These are phyloP conservation scores for Albophoma yamanashiensis DNA, from an alignment of 2,329 filamentous ascomycete genomes.

Conservation along the genomic window DNA sequence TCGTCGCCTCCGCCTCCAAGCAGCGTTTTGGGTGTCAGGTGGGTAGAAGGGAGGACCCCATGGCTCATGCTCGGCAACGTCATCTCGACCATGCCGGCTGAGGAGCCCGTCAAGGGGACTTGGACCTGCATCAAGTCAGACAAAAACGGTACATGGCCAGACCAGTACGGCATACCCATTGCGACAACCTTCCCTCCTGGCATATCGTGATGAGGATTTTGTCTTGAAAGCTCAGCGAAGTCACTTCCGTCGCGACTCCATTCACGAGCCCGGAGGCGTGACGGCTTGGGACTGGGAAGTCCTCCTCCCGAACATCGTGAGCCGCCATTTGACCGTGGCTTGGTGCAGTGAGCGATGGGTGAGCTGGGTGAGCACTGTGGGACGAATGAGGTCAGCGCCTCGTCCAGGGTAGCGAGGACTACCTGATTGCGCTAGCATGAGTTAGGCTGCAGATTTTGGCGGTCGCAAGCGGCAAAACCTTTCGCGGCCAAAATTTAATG, in stretches of 20 bases:
- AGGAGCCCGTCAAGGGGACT: constrained; percentile 62
- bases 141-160: not conserved
- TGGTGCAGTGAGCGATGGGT: not conserved
- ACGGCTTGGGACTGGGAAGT: constrained; percentile 59
- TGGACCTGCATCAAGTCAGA: constrained; percentile 45
- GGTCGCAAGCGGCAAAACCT: constrained; percentile 25
- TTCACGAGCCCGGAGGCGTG: constrained; percentile 52
- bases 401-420: not conserved
- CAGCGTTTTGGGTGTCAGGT: constrained; percentile 78
- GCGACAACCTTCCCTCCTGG: constrained; percentile 73
- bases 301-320: constrained; percentile 32
- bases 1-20: constrained; percentile 73
- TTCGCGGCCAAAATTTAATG: constrained; percentile 23
- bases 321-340: constrained; percentile 22
- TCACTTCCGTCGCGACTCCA: constrained; percentile 60
- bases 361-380: not conserved
- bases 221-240: constrained; percentile 68
- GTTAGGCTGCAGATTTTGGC: constrained; percentile 18
- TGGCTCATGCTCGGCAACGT: constrained; percentile 33
- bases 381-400: not conserved
- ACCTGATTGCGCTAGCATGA: constrained; percentile 23
- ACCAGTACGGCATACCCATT: constrained; percentile 59
- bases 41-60: constrained; percentile 60
- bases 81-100: constrained; percentile 53
- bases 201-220: constrained; percentile 85